A percentile compares a stretch with the other conserved stretches of the same genome.
Conservation (phyloP, 768 basidiomycete genomes). For the Amanita thiersii region DNA sequence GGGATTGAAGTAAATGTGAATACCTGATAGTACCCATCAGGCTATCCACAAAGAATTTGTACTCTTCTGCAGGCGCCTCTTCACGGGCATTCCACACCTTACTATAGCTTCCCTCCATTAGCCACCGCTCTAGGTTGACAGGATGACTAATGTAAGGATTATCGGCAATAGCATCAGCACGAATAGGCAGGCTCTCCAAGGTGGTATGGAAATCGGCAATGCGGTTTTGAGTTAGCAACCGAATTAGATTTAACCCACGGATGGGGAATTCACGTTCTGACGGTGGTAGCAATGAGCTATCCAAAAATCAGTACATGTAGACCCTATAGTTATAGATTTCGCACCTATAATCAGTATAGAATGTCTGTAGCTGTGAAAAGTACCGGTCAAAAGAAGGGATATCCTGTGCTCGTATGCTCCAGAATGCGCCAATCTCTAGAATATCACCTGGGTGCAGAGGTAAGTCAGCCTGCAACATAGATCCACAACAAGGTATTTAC, state of each 20-base stretch:
- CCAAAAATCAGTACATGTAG: background rate
- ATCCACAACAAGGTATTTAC: slow-evolving; percentile 33
- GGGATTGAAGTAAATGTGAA: too few species aligned
- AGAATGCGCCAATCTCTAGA: slow-evolving; percentile 92
- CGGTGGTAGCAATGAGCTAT: slow-evolving; percentile 66
- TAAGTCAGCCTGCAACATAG: slow-evolving; percentile 1
- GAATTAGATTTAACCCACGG: slow-evolving; percentile 89
- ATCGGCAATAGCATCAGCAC: slow-evolving; percentile 56
- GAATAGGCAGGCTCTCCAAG: slow-evolving; percentile 77
- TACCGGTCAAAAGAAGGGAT: slow-evolving; percentile 93
- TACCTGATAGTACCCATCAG: slow-evolving; percentile 92
- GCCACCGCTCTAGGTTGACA: slow-evolving; percentile 89
- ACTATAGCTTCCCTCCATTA: slow-evolving; percentile 98
- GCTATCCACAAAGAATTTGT: slow-evolving; percentile 89
- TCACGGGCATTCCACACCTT: slow-evolving; percentile 96
- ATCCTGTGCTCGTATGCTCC: slow-evolving; percentile 83
- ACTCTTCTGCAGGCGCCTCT: slow-evolving; percentile 89
- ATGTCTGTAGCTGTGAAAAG: slow-evolving; percentile 83
- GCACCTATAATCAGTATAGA: slow-evolving; percentile 81
- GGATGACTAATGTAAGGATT: slow-evolving; percentile 79
- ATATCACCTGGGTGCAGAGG: slow-evolving; percentile 60
- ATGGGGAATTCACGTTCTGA: slow-evolving; percentile 86
- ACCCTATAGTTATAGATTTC: slow-evolving; percentile 1
- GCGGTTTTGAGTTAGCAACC: slow-evolving; percentile 89
- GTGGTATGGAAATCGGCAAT: slow-evolving; percentile 98